Percentiles rank a stretch among this genome's conserved stretches.
These are phyloP conservation scores for Umbelopsis vinacea DNA, from an alignment of 192 early-diverging fungal genomes.

Conservation along the genomic window DNA sequence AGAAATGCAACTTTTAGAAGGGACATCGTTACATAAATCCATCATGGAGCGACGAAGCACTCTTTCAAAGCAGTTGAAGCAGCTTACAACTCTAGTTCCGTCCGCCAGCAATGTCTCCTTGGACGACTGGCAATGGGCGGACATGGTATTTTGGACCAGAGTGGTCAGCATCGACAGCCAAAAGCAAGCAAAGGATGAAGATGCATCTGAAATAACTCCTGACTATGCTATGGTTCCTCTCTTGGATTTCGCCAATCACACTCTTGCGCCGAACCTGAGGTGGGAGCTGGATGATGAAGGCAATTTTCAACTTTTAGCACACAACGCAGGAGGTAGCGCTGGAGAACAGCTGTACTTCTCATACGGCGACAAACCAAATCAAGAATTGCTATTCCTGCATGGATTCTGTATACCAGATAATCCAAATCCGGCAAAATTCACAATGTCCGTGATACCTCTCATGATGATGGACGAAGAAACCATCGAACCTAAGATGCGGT, in stretches of 20 bases:
- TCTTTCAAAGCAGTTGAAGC: slow-evolving; percentile 52
- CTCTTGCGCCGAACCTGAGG: slow-evolving; percentile 49
- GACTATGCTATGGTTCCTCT: slow-evolving; percentile 68
- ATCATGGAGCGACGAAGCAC: slow-evolving; percentile 52
- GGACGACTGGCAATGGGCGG: slow-evolving; percentile 67
- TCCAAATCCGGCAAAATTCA: slow-evolving; percentile 33
- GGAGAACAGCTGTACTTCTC: slow-evolving; percentile 61
- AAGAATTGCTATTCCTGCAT: slow-evolving; percentile 72
- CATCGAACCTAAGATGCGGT: not conserved
- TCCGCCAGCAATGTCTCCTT: slow-evolving; percentile 40
- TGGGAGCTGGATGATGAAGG: slow-evolving; percentile 59
- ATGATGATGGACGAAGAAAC: slow-evolving; percentile 6
- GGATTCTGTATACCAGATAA: slow-evolving; percentile 66
- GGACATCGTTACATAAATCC: slow-evolving; percentile 56
- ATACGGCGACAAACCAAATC: slow-evolving; percentile 74
- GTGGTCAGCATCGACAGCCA: slow-evolving; percentile 59
- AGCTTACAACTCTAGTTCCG: slow-evolving; percentile 27
- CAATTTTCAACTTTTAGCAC: slow-evolving; percentile 33
- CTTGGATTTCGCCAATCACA: slow-evolving; percentile 78
- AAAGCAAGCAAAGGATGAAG: slow-evolving; percentile 15
- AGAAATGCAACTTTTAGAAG: slow-evolving; percentile 46
- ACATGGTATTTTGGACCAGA: slow-evolving; percentile 73
- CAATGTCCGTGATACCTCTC: slow-evolving; percentile 30
- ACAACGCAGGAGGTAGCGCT: not conserved
- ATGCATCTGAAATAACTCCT: not conserved